phyloP scores from a whole-genome alignment of 1,139 yeast genomes.

The Yamadazyma membranifaciens region DNA sequence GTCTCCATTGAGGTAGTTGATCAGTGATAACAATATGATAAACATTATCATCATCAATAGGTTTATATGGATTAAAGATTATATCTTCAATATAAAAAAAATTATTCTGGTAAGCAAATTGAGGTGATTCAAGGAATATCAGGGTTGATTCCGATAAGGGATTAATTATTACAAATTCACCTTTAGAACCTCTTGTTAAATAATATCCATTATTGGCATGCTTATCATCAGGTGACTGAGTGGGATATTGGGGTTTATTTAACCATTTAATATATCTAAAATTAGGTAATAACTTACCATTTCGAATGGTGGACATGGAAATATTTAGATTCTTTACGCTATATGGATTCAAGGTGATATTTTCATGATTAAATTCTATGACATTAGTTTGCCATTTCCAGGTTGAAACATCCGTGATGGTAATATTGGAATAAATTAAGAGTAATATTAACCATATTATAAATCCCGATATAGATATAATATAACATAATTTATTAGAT shows the following conservation, averaged over 20 bases:
- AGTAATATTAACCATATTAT: conserved; percentile 29
- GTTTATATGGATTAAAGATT: conserved; percentile 31
- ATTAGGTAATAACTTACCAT: conserved; percentile 23
- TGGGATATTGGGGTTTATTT: conserved; percentile 30
- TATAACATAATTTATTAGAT: conserved; percentile 10
- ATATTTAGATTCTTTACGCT: conserved; percentile 26
- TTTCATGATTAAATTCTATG: conserved; percentile 23
- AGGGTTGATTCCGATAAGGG: conserved; percentile 19
- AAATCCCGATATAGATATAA: conserved; percentile 6
- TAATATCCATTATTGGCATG: conserved; percentile 29
- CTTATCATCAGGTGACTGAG: background rate
- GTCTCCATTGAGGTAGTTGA: conserved; percentile 36
- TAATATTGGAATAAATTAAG: conserved; percentile 29
- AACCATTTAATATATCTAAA: conserved; percentile 30
- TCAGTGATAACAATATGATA: conserved; percentile 38
- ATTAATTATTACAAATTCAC: conserved; percentile 20
- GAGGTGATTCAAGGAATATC: conserved; percentile 21
- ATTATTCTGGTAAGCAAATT: conserved; percentile 33
- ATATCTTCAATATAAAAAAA: conserved; percentile 32
- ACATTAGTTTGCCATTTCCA: conserved; percentile 30
- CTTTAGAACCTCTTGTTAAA: conserved; percentile 20
- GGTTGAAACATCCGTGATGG: conserved; percentile 19
- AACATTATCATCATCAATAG: conserved; percentile 24
- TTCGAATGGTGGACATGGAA: conserved; percentile 26
- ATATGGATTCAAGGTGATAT: conserved; percentile 34